phyloP scores from a whole-genome alignment of 495 filamentous ascomycete genomes.

The Barbatosphaeria neglecta region DNA sequence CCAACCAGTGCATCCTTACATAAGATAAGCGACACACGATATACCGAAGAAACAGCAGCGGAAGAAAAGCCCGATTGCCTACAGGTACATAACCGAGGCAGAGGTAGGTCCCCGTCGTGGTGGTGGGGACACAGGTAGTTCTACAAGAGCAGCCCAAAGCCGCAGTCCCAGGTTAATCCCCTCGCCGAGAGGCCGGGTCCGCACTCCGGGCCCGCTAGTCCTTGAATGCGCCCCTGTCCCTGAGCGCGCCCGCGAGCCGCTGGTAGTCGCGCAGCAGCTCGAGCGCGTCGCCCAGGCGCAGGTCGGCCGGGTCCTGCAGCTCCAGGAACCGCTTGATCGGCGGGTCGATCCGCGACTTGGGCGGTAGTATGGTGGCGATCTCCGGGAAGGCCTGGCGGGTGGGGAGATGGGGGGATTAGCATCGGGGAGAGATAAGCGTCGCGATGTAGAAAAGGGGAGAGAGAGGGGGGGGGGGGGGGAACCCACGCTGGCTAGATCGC shows the following conservation, averaged over 20 bases:
- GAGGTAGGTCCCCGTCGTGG: too few species aligned
- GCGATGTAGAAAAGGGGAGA: not conserved
- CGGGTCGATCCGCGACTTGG: conserved; percentile 49
- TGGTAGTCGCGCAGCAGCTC: conserved; percentile 82
- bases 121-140: too few species aligned
- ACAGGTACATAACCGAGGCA: too few species aligned
- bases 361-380: conserved; percentile 37
- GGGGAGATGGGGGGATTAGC: too few species aligned
- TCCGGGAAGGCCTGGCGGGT: conserved; percentile 46
- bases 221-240: conserved; percentile 46
- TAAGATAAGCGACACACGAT: too few species aligned
- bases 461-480: not conserved
- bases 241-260: conserved; percentile 58
- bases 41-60: too few species aligned
- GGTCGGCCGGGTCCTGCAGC: conserved; percentile 59
- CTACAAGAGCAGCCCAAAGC: too few species aligned
- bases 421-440: too few species aligned
- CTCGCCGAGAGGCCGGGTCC: too few species aligned
- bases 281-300: conserved; percentile 71
- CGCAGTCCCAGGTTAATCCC: too few species aligned
- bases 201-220: conserved; percentile 9
- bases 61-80: too few species aligned
- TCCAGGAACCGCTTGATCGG: conserved; percentile 77
- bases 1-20: too few species aligned
- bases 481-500: conserved; percentile 39